Percentiles rank a stretch among this genome's conserved stretches.
phyloP scores from a whole-genome alignment of 106 monocot species.

The Allium fistulosum region DNA sequence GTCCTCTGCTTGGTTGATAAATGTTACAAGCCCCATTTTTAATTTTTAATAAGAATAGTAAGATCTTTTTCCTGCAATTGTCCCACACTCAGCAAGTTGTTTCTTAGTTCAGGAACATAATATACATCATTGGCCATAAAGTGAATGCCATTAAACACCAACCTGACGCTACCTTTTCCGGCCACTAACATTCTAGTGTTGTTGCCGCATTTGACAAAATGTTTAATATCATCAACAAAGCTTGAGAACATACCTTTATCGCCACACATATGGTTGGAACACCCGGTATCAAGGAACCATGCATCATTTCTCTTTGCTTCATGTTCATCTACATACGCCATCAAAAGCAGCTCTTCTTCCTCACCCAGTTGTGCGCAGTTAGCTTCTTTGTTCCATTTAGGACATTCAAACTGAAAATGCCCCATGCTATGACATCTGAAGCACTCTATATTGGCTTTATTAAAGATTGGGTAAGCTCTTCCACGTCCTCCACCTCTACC shows the following conservation, averaged over 20 bases:
- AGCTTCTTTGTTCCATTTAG: background rate
- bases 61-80: background rate
- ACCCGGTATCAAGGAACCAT: background rate
- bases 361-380: background rate
- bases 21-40: background rate
- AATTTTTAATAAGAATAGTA: background rate
- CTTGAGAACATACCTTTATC: background rate
- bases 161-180: background rate
- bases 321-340: background rate
- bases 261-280: background rate
- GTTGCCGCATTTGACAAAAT: conserved; percentile 1
- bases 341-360: background rate
- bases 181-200: background rate
- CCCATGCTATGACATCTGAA: too few relatives aligned
- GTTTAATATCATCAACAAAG: background rate
- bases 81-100: background rate
- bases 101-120: background rate
- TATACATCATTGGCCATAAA: background rate
- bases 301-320: background rate
- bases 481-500: too few relatives aligned
- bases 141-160: background rate
- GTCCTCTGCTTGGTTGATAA: background rate
- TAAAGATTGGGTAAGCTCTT: too few relatives aligned
- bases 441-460: too few relatives aligned
- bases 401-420: background rate